phyloP scores from a whole-genome alignment of 2,329 filamentous ascomycete genomes.

The Microcyclosporella mali region DNA sequence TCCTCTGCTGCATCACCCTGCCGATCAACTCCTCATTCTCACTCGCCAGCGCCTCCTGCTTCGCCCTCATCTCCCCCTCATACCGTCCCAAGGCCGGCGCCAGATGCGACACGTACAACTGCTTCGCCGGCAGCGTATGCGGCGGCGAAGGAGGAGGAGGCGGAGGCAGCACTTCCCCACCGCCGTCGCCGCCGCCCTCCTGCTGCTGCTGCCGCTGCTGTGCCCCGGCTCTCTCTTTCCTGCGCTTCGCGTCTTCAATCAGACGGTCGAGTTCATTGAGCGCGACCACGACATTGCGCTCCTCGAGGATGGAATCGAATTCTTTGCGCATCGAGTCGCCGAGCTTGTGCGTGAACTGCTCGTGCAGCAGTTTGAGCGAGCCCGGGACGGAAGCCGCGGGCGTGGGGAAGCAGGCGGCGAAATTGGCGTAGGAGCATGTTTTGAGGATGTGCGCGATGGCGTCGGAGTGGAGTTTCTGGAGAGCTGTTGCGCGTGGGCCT shows the following conservation, averaged over 20 bases:
- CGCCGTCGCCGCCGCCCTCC: too few species aligned
- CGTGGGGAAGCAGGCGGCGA: slow-evolving; percentile 59
- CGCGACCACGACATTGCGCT: slow-evolving; percentile 51
- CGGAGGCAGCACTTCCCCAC: too few species aligned
- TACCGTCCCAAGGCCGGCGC: slow-evolving; percentile 50
- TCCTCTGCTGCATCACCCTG: slow-evolving; percentile 48
- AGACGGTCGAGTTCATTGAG: slow-evolving; percentile 57
- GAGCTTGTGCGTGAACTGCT: slow-evolving; percentile 53
- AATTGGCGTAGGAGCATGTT: slow-evolving; percentile 56
- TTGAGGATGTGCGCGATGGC: slow-evolving; percentile 55
- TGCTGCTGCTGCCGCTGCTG: slow-evolving; percentile 29
- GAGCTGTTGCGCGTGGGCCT: slow-evolving; percentile 53
- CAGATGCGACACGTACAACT: slow-evolving; percentile 54
- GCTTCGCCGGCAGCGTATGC: slow-evolving; percentile 52
- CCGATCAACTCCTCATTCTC: slow-evolving; percentile 50
- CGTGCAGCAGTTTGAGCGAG: slow-evolving; percentile 51
- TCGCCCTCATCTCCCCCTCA: slow-evolving; percentile 43
- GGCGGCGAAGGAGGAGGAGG: slow-evolving; percentile 44
- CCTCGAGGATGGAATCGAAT: slow-evolving; percentile 55
- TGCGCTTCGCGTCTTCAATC: slow-evolving; percentile 51
- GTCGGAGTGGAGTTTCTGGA: slow-evolving; percentile 55
- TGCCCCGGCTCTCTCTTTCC: slow-evolving; percentile 43
- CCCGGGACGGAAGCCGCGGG: slow-evolving; percentile 52
- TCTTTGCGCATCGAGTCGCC: slow-evolving; percentile 47
- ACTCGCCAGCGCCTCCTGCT: slow-evolving; percentile 45